These are phyloP conservation scores for Berberis thunbergii DNA, from an alignment of 164 flowering plant species.

Conservation along the genomic window DNA sequence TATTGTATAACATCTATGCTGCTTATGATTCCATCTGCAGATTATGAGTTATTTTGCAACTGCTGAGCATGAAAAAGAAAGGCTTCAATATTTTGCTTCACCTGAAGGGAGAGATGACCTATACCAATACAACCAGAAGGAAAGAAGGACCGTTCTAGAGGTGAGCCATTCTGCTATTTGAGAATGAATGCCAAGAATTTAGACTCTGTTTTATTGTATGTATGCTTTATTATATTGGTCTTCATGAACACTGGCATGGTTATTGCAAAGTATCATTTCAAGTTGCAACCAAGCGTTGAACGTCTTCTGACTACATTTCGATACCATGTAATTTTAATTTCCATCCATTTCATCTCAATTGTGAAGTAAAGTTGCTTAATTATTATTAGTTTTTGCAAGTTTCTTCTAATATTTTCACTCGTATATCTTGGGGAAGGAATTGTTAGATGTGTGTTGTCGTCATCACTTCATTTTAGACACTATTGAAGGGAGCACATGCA, in stretches of 20 bases:
- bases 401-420: no score
- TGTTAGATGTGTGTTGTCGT: no score
- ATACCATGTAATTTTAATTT: no score
- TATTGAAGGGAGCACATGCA: no score
- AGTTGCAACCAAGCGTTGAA: no score
- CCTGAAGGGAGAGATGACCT: conserved; percentile 97
- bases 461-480: no score
- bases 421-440: no score
- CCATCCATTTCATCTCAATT: no score
- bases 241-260: background rate
- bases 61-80: conserved; percentile 92
- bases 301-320: no score
- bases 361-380: no score
- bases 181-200: background rate
- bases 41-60: conserved; percentile 83
- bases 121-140: conserved; percentile 89
- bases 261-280: no score
- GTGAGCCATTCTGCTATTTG: conserved; percentile 22
- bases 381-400: no score
- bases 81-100: conserved; percentile 87
- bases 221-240: background rate
- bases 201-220: background rate
- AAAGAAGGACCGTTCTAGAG: conserved; percentile 91
- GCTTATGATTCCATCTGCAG: conserved; percentile 21
- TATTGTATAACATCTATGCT: background rate